Evolutionary conservation across 805 yeast genomes (phyloP).

Genomic region (Lipomyces anomalus): DNA sequence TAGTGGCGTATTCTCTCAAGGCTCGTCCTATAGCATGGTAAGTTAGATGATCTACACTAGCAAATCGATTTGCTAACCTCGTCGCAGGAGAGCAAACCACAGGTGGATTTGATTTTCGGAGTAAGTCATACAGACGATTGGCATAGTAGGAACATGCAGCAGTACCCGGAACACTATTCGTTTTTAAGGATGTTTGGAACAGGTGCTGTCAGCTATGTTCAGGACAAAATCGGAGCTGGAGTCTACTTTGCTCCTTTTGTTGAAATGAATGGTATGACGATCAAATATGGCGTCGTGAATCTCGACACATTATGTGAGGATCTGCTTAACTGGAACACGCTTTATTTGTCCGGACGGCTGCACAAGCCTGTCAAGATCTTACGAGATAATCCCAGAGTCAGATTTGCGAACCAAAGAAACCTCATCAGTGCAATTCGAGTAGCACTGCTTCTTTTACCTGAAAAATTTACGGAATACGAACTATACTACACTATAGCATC

Average conservation of each 20-base stretch:
- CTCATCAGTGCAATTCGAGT: slow-evolving; percentile 70
- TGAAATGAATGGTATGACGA: slow-evolving; percentile 48
- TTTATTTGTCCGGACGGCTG: slow-evolving; percentile 85
- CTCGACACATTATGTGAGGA: slow-evolving; percentile 57
- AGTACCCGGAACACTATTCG: slow-evolving; percentile 74
- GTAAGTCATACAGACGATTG: slow-evolving; percentile 70
- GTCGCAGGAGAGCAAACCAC: slow-evolving; percentile 44
- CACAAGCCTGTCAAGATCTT: slow-evolving; percentile 87
- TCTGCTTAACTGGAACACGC: slow-evolving; percentile 73
- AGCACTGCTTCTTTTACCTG: slow-evolving; percentile 51
- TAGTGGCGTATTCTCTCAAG: slow-evolving; percentile 84
- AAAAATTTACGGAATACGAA: slow-evolving; percentile 50
- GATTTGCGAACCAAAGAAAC: slow-evolving; percentile 68
- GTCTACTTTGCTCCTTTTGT: slow-evolving; percentile 92
- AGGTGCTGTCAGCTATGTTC: slow-evolving; percentile 50
- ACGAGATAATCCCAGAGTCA: slow-evolving; percentile 56
- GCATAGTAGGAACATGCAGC: slow-evolving; percentile 66
- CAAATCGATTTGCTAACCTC: slow-evolving; percentile 18
- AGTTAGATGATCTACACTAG: slow-evolving; percentile 6
- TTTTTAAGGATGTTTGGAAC: slow-evolving; percentile 56
- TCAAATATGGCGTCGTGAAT: slow-evolving; percentile 85
- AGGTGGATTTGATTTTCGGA: slow-evolving; percentile 78
- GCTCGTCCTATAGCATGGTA: slow-evolving; percentile 31
- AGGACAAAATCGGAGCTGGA: slow-evolving; percentile 69
- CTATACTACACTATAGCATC: slow-evolving; percentile 73